Conservation (phyloP, 2,329 filamentous ascomycete species). For the Tolypocladium paradoxum region DNA sequence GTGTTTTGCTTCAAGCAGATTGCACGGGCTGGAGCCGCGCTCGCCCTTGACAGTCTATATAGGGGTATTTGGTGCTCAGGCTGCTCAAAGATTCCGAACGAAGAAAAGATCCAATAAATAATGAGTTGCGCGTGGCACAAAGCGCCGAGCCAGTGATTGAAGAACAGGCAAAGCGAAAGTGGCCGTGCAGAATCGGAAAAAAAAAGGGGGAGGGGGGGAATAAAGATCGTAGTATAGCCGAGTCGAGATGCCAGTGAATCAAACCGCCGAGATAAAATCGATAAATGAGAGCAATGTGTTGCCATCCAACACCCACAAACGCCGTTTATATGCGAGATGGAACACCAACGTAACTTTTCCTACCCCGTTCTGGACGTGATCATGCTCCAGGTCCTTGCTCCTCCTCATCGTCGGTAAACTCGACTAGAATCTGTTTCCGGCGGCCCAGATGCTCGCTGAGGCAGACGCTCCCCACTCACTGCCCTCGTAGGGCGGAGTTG, state of each 20-base stretch:
- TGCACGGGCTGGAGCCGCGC: slow-evolving; percentile 10
- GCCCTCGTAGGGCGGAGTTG: slow-evolving; percentile 90
- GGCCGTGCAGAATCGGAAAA: slow-evolving; percentile 13
- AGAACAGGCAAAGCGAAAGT: background rate
- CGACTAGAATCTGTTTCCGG: slow-evolving; percentile 49
- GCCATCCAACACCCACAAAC: slow-evolving; percentile 9
- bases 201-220: no score
- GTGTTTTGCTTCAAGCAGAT: slow-evolving; percentile 18
- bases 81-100: slow-evolving; percentile 10
- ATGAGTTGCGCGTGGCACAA: background rate
- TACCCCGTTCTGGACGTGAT: slow-evolving; percentile 10
- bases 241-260: slow-evolving; percentile 14
- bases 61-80: slow-evolving; percentile 24
- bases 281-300: slow-evolving; percentile 6
- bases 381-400: slow-evolving; percentile 5
- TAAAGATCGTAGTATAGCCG: slow-evolving; percentile 16
- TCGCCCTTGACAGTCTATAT: slow-evolving; percentile 25
- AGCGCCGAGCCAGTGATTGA: background rate
- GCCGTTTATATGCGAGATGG: slow-evolving; percentile 8
- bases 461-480: slow-evolving; percentile 82
- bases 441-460: slow-evolving; percentile 70
- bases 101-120: slow-evolving; percentile 4
- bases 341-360: slow-evolving; percentile 6
- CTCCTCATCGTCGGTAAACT: background rate
- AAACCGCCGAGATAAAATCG: slow-evolving; percentile 7